Conservation (phyloP, 495 filamentous ascomycete species). For the Mycothermus thermophilus region DNA sequence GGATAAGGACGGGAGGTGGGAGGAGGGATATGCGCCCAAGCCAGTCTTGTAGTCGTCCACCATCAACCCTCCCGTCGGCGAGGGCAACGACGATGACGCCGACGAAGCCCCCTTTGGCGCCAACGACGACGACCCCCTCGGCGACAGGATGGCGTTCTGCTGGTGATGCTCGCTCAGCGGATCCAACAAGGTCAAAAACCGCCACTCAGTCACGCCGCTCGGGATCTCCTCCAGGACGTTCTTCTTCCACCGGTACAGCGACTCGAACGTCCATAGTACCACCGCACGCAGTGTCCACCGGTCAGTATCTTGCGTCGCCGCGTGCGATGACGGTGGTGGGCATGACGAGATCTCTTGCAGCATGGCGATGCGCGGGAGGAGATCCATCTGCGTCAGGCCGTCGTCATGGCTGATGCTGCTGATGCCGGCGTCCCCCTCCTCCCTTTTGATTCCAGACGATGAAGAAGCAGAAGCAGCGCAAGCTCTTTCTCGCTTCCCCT, state of each 20-base stretch:
- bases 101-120: too few relatives aligned
- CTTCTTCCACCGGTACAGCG: constrained; percentile 27
- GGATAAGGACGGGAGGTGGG: too few relatives aligned
- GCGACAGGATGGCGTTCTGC: constrained; percentile 30
- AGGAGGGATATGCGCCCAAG: too few relatives aligned
- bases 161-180: constrained; percentile 33
- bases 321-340: constrained; percentile 14
- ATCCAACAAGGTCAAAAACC: constrained; percentile 34
- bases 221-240: constrained; percentile 16
- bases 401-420: constrained; percentile 9
- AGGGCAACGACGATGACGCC: too few relatives aligned
- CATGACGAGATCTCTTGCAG: constrained; percentile 37
- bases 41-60: constrained; percentile 2
- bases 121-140: too few relatives aligned
- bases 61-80: constrained; percentile 6
- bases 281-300: constrained; percentile 31
- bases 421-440: background rate
- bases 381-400: constrained; percentile 27
- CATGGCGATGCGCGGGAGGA: constrained; percentile 35
- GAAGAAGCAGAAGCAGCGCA: too few relatives aligned
- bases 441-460: constrained; percentile 5
- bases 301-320: constrained; percentile 1
- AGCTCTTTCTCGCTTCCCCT: too few relatives aligned
- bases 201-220: constrained; percentile 26
- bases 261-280: constrained; percentile 36